These are phyloP conservation scores for Pseudogymnoascus sp. DNA, from an alignment of 2,329 filamentous ascomycete genomes.

Conservation along the genomic window DNA sequence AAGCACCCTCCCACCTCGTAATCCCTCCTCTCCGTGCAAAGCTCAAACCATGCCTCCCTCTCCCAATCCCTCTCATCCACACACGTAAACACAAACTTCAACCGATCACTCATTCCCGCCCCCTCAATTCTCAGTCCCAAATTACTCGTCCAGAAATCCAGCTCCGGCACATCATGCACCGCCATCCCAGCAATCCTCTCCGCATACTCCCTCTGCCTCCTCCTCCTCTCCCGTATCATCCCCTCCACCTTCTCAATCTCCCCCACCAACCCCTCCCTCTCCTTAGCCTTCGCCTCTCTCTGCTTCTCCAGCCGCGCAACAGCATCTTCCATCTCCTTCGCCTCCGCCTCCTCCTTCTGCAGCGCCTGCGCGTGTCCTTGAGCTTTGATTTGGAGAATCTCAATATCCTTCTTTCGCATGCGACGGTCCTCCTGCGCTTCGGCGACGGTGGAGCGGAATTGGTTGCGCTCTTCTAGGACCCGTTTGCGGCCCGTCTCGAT, in stretches of 20 bases:
- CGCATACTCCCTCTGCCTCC: slow-evolving; percentile 64
- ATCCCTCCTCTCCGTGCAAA: slow-evolving; percentile 71
- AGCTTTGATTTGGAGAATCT: slow-evolving; percentile 67
- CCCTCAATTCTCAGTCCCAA: slow-evolving; percentile 85
- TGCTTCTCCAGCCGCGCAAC: slow-evolving; percentile 51
- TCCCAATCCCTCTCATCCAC: slow-evolving; percentile 83
- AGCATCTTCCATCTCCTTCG: slow-evolving; percentile 60
- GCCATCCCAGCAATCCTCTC: slow-evolving; percentile 73
- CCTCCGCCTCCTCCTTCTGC: slow-evolving; percentile 69
- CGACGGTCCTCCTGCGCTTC: slow-evolving; percentile 83
- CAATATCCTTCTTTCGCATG: slow-evolving; percentile 80
- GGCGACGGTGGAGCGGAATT: slow-evolving; percentile 82
- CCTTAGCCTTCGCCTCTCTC: slow-evolving; percentile 50
- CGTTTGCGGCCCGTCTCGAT: slow-evolving; percentile 86
- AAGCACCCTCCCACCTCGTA: slow-evolving; percentile 76
- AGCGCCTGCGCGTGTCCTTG: slow-evolving; percentile 63
- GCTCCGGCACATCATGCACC: slow-evolving; percentile 82
- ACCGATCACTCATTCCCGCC: slow-evolving; percentile 69
- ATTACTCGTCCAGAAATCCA: slow-evolving; percentile 93
- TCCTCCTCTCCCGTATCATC: slow-evolving; percentile 59
- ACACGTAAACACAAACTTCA: slow-evolving; percentile 86
- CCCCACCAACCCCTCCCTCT: slow-evolving; percentile 47
- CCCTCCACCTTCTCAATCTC: slow-evolving; percentile 61
- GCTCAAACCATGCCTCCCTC: slow-evolving; percentile 86
- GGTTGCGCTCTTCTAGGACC: slow-evolving; percentile 85